These are phyloP conservation scores for Erodium moschatum DNA, from an alignment of 441 rosid genomes.

Conservation along the genomic window DNA sequence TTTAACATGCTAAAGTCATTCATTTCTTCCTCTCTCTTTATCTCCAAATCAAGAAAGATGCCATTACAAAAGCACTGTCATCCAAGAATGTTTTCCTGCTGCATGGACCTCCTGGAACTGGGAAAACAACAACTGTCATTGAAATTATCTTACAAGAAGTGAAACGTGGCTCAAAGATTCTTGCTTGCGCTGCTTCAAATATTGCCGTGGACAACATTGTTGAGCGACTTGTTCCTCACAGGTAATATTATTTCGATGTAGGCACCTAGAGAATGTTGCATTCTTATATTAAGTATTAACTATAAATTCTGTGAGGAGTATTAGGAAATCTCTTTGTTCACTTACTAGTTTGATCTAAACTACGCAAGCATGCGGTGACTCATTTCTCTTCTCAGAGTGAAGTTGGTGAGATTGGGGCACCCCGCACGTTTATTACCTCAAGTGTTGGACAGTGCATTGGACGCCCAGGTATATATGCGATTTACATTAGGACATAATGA, in stretches of 20 bases:
- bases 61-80: constrained; percentile 74
- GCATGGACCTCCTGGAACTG: constrained; percentile 99
- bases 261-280: background rate
- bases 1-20: constrained; percentile 16
- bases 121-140: constrained; percentile 91
- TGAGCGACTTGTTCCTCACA: constrained; percentile 84
- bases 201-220: constrained; percentile 99
- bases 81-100: constrained; percentile 77
- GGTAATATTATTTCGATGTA: constrained; percentile 32
- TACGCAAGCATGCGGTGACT: constrained; percentile 10
- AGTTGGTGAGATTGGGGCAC: constrained; percentile 89
- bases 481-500: constrained; percentile 2
- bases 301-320: background rate
- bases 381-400: constrained; percentile 37
- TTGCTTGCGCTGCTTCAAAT: constrained; percentile 96
- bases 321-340: background rate
- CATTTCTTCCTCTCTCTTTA: constrained; percentile 11
- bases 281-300: background rate
- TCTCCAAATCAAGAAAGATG: constrained; percentile 55
- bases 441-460: constrained; percentile 85
- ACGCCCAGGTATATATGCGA: constrained; percentile 54
- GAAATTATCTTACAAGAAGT: constrained; percentile 92
- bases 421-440: constrained; percentile 95
- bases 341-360: constrained; percentile 4
- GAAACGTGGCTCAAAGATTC: constrained; percentile 83